Evolutionary conservation across 2,329 filamentous ascomycete species (phyloP), one percentile per base, ranked within the genome.

Genomic region (Nigrospora sphaerica): DNA sequence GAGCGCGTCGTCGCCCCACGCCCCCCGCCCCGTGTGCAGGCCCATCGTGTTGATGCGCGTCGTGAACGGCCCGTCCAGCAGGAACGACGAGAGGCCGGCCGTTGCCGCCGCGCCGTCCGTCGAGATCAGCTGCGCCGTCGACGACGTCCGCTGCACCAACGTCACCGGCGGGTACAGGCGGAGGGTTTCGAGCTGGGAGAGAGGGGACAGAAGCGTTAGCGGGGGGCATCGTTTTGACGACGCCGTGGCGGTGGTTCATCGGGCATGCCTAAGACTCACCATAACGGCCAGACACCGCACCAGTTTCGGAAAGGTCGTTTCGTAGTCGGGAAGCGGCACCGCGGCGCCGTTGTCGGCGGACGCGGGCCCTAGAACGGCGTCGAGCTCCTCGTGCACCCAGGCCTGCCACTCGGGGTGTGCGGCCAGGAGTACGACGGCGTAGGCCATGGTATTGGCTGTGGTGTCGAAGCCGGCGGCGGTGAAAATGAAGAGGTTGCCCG

Each of bases 321-420:
- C 57, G 52, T 80, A 79, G 4, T 68, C 62, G 42, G 63, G 54
- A 2, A 28, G 23, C 23, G 23, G 23, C 23, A 9, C 23, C 6
- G 54, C 49, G 3, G 57, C 59, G 4, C 49, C 42, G 4, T 57
- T 53, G 6, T 50, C 46, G 6, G 55, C 42, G 3, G 52, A 50
- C 5, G 69, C n/a, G 14, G 38, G 19, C 4, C 12, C 12, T 6
- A 38, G 31, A 7, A 75, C 56, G 2, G 53, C 39, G 39, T 68
- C 59, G 33, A 78, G 61, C 52, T 80, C 77, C 45, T 73, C 72
- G 10, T 60, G 58, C 4, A 80, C 54, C 74, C 76, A 79, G 3
- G 67, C 64, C 56, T 80, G 76, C 60, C 70, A 71, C 44, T 72
- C 55, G 0, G 73, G 71, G 47, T 74, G 60, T 1, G 64, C 56